Evolutionary conservation across 345 rosid genomes (phyloP), one percentile per base, ranked within the genome.

Genomic region (Eucalyptus virginea): DNA sequence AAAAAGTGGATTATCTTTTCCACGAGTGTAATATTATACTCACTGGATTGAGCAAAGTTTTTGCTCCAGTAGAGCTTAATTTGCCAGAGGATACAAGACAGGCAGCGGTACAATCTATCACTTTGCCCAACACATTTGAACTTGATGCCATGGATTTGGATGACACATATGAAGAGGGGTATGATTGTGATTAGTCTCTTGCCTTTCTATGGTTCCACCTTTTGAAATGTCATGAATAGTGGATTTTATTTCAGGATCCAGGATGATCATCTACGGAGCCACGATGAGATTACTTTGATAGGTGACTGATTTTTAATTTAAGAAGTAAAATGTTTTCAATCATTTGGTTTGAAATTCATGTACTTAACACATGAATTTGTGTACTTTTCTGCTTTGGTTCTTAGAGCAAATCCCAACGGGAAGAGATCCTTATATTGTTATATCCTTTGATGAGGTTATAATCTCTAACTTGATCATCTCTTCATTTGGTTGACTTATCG

Each of bases 1-100:
- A 95, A 94, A 94, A 98, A 92, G 98, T 97, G 26, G 98, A 98
- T 58, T 98, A 96, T 88, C 95, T 97, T n/a, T 91, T 88, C 89
- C 94, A 93, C 54, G 99, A 98, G 88, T 98, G 96, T 34, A 93
- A 91, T 86, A 89, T 90, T 52, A 86, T 91, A 30, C 91, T 92
- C 60, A 81, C 91, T 89, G 93, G 94, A 72, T 91, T 98, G 18
- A 92, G 88, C n/a, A 97, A 95, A 92, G 94, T 95, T n/a, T 95
- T 94, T 60, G 34, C 92, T 88, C 77, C 95, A 21, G 49, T 89
- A 18, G 90, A 96, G 88, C 92, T 97, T 90, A 94, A 95, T 91
- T 91, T 97, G 91, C 96, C 97, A 1, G 97, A 97, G 91, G 94
- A 95, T 88, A 96, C 96, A 6, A 93, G 91, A 28, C 96, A 96